These are phyloP conservation scores for Sclerotinia spermophila DNA, from an alignment of 2,329 filamentous ascomycete genomes.

Conservation along the genomic window DNA sequence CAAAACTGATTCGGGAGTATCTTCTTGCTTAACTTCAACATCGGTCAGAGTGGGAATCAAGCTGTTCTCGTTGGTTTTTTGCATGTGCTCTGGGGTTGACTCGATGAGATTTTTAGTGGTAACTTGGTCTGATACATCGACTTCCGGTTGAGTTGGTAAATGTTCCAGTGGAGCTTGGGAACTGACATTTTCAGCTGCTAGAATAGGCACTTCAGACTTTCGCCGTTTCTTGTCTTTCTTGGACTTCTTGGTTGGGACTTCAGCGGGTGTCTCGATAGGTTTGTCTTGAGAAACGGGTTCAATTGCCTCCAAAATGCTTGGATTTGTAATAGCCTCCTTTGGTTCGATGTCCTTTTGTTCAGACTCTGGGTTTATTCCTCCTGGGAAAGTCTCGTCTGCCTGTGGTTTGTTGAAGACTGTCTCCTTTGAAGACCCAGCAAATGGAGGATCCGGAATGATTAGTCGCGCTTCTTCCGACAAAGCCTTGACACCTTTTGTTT, in stretches of 20 bases:
- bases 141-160: not conserved
- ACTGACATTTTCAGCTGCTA: not conserved
- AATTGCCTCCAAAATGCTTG: not conserved
- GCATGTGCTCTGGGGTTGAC: not conserved
- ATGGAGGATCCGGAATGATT: not conserved
- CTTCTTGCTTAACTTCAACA: not conserved
- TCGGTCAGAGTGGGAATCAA: not conserved
- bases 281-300: not conserved
- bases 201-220: conserved; percentile 23
- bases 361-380: not conserved
- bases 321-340: not conserved
- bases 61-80: not conserved
- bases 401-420: not conserved
- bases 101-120: not conserved
- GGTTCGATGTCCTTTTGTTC: conserved; percentile 6
- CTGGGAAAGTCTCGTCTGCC: not conserved
- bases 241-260: conserved; percentile 24
- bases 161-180: not conserved
- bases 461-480: not conserved
- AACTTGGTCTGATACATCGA: conserved; percentile 7
- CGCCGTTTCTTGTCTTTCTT: conserved; percentile 31
- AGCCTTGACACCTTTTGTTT: not conserved
- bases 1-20: not conserved
- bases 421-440: not conserved
- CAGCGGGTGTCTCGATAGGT: not conserved